Evolutionary conservation across 768 basidiomycete species (phyloP), one percentile per base, ranked within the genome.

Genomic region (Lentinula sp.): DNA sequence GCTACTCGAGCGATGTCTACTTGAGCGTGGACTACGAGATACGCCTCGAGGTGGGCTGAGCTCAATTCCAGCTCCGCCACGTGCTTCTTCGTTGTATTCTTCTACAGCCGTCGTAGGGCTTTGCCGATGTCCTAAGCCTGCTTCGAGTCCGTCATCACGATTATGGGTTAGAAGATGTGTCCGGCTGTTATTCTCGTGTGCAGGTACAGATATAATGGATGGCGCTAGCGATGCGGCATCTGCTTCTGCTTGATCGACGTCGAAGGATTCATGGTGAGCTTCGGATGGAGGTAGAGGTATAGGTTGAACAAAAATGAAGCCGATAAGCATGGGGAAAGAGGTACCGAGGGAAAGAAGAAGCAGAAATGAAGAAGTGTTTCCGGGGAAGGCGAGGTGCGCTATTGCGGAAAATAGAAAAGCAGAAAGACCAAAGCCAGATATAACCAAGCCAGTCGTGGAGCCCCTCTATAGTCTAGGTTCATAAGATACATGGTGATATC

Each of bases 331-430:
- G 4, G 85, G 83, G 2, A 82, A 61, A 1, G 83, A 74, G 1
- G 85, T 87, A 1, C 87, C 87, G 5, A 87, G 64, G 2, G 80
- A 78, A 16, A 89, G 79, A 16, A 84, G 67, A 1, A 84, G 73
- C 5, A 89, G 70, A 61, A 88, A 81, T 1, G 78, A 76, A 9
- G 79, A 81, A 0, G 83, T 85, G 61, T 86, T 75, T 0, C 84
- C 86, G 0, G 83, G 81, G 61, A 79, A 88, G 21, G 83, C 65
- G 0, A 73, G 64, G 50, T 84, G 81, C 0, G 84, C 82, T 31
- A 88, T 68, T 0, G 80, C 73, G n/a, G 84, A 82, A 70, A 88
- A 89, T 52, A 82, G 71, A 71, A 89, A 89, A 0, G 88, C 88
- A 2, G 84, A 86, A 9, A 89, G 78, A 0, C 87, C 87, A 57